Evolutionary conservation across 2,329 filamentous ascomycete species (phyloP).

Genomic region (Pseudogymnoascus sp.): DNA sequence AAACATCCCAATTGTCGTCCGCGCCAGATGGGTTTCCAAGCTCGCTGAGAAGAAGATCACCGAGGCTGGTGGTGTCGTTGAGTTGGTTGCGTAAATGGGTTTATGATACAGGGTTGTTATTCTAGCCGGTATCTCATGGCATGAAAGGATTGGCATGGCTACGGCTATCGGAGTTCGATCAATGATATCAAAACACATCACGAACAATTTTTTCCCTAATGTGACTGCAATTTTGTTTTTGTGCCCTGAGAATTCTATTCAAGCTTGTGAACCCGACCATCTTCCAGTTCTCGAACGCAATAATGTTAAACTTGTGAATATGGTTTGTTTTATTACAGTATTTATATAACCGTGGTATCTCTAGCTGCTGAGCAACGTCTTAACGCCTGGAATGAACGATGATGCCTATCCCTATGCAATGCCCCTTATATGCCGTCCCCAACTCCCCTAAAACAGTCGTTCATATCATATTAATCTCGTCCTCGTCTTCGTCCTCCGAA

Average conservation of each 20-base stretch:
- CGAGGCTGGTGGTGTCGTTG: conserved; percentile 89
- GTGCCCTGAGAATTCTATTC: neutral
- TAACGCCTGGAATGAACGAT: conserved; percentile 9
- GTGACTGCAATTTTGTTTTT: neutral
- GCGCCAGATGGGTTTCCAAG: conserved; percentile 89
- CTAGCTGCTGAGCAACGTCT: conserved; percentile 16
- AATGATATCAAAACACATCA: conserved; percentile 9
- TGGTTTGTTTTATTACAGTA: conserved; percentile 4
- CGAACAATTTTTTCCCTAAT: neutral
- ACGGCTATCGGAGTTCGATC: conserved; percentile 7
- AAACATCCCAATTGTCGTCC: conserved; percentile 86
- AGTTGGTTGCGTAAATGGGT: conserved; percentile 74
- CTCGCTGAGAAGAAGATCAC: conserved; percentile 99
- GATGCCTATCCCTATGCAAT: neutral
- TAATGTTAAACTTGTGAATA: neutral
- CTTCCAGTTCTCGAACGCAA: neutral
- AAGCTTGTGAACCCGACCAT: neutral
- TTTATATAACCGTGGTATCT: conserved; percentile 7
- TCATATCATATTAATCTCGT: conserved; percentile 43
- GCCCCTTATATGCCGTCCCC: conserved; percentile 10
- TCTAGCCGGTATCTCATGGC: conserved; percentile 13
- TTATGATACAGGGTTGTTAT: conserved; percentile 11
- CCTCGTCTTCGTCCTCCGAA: conserved; percentile 38
- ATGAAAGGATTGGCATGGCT: conserved; percentile 18
- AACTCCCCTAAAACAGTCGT: conserved; percentile 23